Evolutionary conservation across 1,284 basidiomycete species (phyloP).

Genomic region (Stereum hirsutum): DNA sequence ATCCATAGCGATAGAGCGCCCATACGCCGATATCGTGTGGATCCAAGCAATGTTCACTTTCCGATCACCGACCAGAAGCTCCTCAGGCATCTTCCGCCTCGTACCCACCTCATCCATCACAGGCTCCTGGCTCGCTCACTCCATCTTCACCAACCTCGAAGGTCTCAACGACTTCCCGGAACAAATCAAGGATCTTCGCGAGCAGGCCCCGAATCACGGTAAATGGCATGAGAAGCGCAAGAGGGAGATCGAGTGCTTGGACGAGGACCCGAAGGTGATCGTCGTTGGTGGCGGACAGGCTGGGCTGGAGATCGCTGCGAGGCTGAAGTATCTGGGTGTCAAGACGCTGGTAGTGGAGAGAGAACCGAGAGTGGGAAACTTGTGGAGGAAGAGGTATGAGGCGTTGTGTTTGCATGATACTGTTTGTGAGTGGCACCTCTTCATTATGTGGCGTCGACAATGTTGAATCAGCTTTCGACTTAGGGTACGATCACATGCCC

Average conservation of each 20-base stretch:
- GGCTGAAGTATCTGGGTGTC: constrained; percentile 46
- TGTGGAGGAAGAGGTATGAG: constrained; percentile 52
- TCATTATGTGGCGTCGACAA: neutral
- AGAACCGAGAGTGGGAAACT: constrained; percentile 43
- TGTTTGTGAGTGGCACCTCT: constrained; percentile 38
- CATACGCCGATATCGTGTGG: constrained; percentile 51
- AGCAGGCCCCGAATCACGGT: constrained; percentile 30
- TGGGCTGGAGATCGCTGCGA: constrained; percentile 51
- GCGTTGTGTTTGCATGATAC: constrained; percentile 57
- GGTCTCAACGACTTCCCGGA: constrained; percentile 43
- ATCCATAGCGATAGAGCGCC: constrained; percentile 27
- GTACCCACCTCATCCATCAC: constrained; percentile 35
- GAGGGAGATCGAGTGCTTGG: constrained; percentile 30
- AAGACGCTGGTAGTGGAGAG: constrained; percentile 45
- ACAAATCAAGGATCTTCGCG: constrained; percentile 26
- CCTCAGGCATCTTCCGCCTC: constrained; percentile 43
- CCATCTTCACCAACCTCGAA: constrained; percentile 53
- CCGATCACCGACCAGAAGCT: constrained; percentile 38
- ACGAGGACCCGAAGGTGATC: constrained; percentile 34
- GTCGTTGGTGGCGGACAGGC: constrained; percentile 62
- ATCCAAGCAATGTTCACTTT: constrained; percentile 52
- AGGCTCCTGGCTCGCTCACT: constrained; percentile 50
- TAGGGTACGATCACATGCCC: constrained; percentile 27
- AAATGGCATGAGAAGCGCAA: constrained; percentile 29
- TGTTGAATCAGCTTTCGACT: neutral